These are phyloP conservation scores for Penicillium manginii DNA, from an alignment of 495 filamentous ascomycete species.

Conservation along the genomic window DNA sequence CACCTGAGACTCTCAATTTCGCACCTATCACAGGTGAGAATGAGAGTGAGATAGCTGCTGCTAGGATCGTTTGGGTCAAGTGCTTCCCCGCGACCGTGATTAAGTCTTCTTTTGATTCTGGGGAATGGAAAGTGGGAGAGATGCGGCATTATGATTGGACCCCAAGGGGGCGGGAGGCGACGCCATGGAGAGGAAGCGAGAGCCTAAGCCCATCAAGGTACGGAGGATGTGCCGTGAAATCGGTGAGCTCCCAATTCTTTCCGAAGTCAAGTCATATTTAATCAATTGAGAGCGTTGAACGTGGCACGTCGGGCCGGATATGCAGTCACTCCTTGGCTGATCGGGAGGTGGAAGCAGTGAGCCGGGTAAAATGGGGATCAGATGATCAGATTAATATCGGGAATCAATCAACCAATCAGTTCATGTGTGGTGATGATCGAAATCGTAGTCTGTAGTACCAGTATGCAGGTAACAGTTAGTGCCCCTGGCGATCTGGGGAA, in stretches of 20 bases:
- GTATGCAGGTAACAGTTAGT: not conserved
- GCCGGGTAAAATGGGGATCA: not conserved
- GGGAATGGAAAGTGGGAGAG: constrained; percentile 21
- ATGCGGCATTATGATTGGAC: constrained; percentile 19
- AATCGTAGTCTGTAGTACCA: not conserved
- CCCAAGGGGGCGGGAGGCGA: not conserved
- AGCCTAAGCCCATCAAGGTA: constrained; percentile 8
- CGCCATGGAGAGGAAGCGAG: constrained; percentile 9
- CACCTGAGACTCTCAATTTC: constrained; percentile 6
- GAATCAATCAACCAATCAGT: no score
- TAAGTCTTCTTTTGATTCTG: constrained; percentile 9
- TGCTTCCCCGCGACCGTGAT: constrained; percentile 1
- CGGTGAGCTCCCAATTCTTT: not conserved
- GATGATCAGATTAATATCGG: no score
- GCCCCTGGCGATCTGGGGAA: no score
- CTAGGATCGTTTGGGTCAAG: not conserved
- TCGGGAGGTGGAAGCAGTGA: not conserved
- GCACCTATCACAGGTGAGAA: constrained; percentile 24
- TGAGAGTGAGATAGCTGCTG: no score
- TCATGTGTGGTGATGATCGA: not conserved
- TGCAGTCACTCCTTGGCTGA: constrained; percentile 1
- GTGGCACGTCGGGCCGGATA: not conserved
- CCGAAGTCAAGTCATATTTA: not conserved
- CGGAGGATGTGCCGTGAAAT: not conserved
- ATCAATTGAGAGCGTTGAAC: not conserved